These are phyloP conservation scores for Penicillium bovifimosum DNA, from an alignment of 495 filamentous ascomycete genomes.

Conservation along the genomic window DNA sequence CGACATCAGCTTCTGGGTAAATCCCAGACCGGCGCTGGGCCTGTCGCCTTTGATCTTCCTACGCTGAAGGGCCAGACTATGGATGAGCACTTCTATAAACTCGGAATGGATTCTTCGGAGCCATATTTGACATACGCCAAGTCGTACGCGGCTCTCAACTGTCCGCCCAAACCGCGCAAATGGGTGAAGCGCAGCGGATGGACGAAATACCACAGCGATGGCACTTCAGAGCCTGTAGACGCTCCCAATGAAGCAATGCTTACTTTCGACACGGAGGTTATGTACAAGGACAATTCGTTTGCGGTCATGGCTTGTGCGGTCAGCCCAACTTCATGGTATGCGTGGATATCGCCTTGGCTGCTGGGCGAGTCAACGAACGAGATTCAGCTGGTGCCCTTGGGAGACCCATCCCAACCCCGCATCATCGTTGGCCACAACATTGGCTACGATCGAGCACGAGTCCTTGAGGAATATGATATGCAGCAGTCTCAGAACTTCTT, in stretches of 20 bases:
- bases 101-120: slow-evolving; percentile 82
- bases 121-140: slow-evolving; percentile 78
- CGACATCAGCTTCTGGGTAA: slow-evolving; percentile 89
- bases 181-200: slow-evolving; percentile 83
- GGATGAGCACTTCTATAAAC: slow-evolving; percentile 91
- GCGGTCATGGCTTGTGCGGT: slow-evolving; percentile 95
- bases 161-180: slow-evolving; percentile 69
- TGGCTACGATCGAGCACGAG: slow-evolving; percentile 86
- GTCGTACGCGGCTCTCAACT: slow-evolving; percentile 57
- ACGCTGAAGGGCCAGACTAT: slow-evolving; percentile 70
- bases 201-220: slow-evolving; percentile 84
- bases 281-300: slow-evolving; percentile 87
- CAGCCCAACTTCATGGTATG: slow-evolving; percentile 86
- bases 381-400: slow-evolving; percentile 79
- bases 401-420: slow-evolving; percentile 60
- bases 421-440: slow-evolving; percentile 94
- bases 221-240: slow-evolving; percentile 62
- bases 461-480: slow-evolving; percentile 84
- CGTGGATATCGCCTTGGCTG: slow-evolving; percentile 95
- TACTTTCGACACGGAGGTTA: slow-evolving; percentile 93
- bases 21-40: slow-evolving; percentile 66
- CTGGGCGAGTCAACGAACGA: slow-evolving; percentile 72
- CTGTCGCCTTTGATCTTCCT: slow-evolving; percentile 83
- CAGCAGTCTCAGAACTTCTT: slow-evolving; percentile 79
- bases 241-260: slow-evolving; percentile 75